These are phyloP conservation scores for Petunia axillaris DNA, from an alignment of 257 asterid genomes.

Conservation along the genomic window DNA sequence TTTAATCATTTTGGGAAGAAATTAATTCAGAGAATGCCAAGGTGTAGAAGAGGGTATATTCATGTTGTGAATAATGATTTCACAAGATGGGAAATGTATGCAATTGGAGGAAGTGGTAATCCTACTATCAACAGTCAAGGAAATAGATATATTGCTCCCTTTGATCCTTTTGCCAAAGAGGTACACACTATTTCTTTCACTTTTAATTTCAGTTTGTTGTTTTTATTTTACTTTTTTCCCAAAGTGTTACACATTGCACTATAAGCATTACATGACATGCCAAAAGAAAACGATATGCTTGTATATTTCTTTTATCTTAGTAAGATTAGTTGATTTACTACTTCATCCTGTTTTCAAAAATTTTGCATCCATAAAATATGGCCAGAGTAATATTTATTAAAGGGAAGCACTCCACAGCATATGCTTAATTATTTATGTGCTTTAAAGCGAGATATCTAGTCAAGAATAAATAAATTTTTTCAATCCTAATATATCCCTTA, in stretches of 20 bases:
- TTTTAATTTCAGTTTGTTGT: background rate
- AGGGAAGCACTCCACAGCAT: too few species aligned
- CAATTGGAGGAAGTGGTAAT: constrained; percentile 79
- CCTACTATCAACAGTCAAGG: constrained; percentile 87
- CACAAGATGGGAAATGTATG: constrained; percentile 86
- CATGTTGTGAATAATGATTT: constrained; percentile 80
- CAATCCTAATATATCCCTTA: too few species aligned
- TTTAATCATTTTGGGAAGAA: constrained; percentile 67
- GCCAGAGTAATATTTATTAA: too few species aligned
- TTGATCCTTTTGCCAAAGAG: constrained; percentile 70
- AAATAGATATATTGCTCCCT: constrained; percentile 69
- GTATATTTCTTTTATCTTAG: too few species aligned
- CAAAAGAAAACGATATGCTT: too few species aligned
- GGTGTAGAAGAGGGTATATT: constrained; percentile 77
- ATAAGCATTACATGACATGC: background rate
- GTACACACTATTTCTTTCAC: constrained; percentile 15
- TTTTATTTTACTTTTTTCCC: background rate
- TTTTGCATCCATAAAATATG: too few species aligned
- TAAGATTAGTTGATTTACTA: too few species aligned
- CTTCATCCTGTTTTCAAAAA: too few species aligned
- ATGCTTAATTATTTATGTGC: too few species aligned
- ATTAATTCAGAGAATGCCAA: constrained; percentile 76
- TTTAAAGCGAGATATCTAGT: too few species aligned
- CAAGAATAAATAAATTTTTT: too few species aligned
- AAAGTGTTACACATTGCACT: background rate